A percentile compares a stretch with the other conserved stretches of the same genome.
phyloP scores from a whole-genome alignment of 495 filamentous ascomycete species.

The Tuber magnatum region DNA sequence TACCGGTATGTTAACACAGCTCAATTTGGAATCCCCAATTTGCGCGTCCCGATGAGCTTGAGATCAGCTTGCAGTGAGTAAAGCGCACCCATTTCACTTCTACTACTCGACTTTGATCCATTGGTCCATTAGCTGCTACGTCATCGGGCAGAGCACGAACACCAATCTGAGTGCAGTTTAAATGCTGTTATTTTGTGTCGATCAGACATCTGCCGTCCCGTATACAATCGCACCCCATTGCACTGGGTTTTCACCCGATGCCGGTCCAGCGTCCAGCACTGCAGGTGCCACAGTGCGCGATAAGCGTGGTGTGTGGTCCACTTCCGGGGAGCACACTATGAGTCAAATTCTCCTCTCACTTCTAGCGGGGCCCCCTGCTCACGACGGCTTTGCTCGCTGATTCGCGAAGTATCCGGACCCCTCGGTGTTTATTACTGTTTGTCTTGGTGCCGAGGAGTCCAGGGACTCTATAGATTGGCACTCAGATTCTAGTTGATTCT shows the following conservation, averaged over 20 bases:
- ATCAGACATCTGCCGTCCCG: neutral
- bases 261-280: neutral
- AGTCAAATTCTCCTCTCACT: neutral
- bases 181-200: neutral
- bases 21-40: neutral
- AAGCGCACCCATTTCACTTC: neutral
- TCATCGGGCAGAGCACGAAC: neutral
- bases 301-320: neutral
- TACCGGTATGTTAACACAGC: neutral
- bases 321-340: neutral
- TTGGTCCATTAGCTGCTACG: neutral
- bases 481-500: neutral
- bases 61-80: neutral
- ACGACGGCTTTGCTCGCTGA: neutral
- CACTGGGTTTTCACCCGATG: neutral
- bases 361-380: neutral
- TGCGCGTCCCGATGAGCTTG: neutral
- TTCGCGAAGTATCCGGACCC: neutral
- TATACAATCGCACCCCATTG: neutral
- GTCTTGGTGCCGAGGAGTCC: neutral
- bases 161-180: neutral
- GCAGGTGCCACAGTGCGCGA: neutral
- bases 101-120: neutral
- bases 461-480: neutral
- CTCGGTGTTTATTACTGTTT: neutral